Evolutionary conservation across 345 rosid genomes (phyloP).

Genomic region (Bruguiera parviflora): DNA sequence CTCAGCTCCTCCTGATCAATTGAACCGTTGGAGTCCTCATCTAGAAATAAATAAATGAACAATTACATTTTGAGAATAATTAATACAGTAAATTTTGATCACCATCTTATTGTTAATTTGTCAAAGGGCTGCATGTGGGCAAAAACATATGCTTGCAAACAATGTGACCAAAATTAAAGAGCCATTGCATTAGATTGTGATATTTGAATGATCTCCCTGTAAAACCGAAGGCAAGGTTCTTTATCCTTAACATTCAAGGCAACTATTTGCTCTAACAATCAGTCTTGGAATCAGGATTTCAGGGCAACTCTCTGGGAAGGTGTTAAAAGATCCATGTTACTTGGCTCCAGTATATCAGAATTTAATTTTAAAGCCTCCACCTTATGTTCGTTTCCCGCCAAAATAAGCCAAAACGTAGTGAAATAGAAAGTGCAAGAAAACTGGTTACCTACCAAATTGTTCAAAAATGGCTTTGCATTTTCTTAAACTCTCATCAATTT

Average conservation of each 20-base stretch:
- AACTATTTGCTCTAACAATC: neutral
- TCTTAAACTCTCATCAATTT: slow-evolving; percentile 72
- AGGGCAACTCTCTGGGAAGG: neutral
- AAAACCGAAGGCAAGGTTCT: neutral
- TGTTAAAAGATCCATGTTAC: neutral
- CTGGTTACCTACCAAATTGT: slow-evolving; percentile 59
- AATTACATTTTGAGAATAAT: neutral
- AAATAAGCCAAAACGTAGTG: neutral
- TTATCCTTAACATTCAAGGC: neutral
- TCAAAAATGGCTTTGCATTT: slow-evolving; percentile 80
- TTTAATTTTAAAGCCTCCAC: neutral
- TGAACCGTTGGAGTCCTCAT: slow-evolving; percentile 80
- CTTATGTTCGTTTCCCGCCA: neutral
- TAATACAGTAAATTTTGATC: neutral
- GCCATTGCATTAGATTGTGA: too few relatives aligned
- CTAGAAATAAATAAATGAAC: slow-evolving; percentile 31
- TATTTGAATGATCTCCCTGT: neutral
- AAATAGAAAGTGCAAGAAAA: neutral
- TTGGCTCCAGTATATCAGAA: neutral
- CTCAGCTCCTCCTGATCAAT: slow-evolving; percentile 76
- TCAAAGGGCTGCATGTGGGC: too few relatives aligned
- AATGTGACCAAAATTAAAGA: neutral
- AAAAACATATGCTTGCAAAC: neutral
- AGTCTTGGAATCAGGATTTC: neutral
- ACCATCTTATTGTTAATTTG: too few relatives aligned